Base-by-base conservation (phyloP, 208 protist species). In the Endotrypanum monterogeii region DNA sequence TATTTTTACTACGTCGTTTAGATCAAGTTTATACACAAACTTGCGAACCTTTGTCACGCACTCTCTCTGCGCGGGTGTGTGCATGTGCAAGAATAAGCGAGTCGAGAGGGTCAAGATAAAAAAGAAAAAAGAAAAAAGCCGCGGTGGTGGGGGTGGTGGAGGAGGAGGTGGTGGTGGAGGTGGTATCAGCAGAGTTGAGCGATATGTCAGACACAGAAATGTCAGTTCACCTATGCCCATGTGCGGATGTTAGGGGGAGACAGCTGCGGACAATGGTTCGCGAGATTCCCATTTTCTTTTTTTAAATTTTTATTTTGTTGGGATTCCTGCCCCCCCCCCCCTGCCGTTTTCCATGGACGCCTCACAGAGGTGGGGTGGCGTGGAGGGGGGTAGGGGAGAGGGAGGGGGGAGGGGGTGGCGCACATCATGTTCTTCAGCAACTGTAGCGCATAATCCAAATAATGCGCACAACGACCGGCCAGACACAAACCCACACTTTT, bases 81-180 rank as follows among this genome's bases (percentile, higher is more conserved):
- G 67, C 61, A 52, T 54, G 46, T 28, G 67, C 61, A 25, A 18
- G 28, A 18, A 57, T 20, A 69, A 30, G 63, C 18, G 37, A 1
- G 46, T 8, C 46, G n/a, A 51, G 46, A 39, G 18, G 20, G 16
- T 65, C 46, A 2, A 7, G 18, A 30, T 58, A 44, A 3, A 51
- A 16, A 23, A 30, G 25, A 1, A 73, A 23, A 78, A 8, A 62
- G 20, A 57, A 23, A 74, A 56, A 35, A 32, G 28, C 30, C 2
- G 32, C 14, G 9, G 76, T 30, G 76, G 71, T 46, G 28, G 48
- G 32, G 25, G 23, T 7, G 57, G 58, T 37, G 18, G 61, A 79
- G 67, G 16, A 50, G 52, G 57, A 39, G 57, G 30, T 18, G 28
- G 12, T 60, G 35, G 28, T 25, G 14, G 30, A 61, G 12, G 56